Base-by-base conservation (phyloP, 1,284 basidiomycete genomes). In the Irpex rosettiformis region DNA sequence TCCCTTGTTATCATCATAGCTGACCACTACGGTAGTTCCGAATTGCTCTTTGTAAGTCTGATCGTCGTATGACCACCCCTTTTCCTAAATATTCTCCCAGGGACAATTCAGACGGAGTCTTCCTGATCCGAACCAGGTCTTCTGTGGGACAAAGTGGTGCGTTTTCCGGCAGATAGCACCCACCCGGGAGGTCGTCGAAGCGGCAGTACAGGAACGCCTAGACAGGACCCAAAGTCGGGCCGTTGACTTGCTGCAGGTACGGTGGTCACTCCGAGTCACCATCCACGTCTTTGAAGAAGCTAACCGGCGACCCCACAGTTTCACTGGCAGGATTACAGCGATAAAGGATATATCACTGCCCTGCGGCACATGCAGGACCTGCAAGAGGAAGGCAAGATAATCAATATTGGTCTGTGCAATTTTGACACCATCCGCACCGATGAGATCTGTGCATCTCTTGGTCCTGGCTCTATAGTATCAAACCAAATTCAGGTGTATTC, bases 101-200 rank as follows among this genome's bases (percentile, higher is more conserved):
- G 89, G 89, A 13, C 83, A 88, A 69, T 89, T 88, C 69, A 78
- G 80, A 58, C 69, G 76, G 58, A 75, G 77, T 4, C 72, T 81
- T 21, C 68, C 76, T 4, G 64, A 74, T 40, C 70, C 75, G 1
- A 71, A 73, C n/a, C 69, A 69, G 2, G 79, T 89, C 11, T 60
- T 91, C 18, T 87, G 88, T 45, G 88, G 85, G 3, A 93, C 90
- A 2, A 93, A 92, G 68, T 92, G 88, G 89, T 93, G 89, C 71
- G 82, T 91, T 18, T 92, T 92, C 73, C 77, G 81, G 58, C 73
- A 73, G 16, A 76, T 78, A 6, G 71, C 73, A n/a, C 77, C 82
- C 4, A 80, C 85, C 4, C 80, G 81, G 6, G 71, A 75, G 37
- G 72, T 80, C 54, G 87, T 91, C 54, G 78, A 84, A 64, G 79